phyloP scores from a whole-genome alignment of 306 rosid species.

The Citrullus mucosospermus region DNA sequence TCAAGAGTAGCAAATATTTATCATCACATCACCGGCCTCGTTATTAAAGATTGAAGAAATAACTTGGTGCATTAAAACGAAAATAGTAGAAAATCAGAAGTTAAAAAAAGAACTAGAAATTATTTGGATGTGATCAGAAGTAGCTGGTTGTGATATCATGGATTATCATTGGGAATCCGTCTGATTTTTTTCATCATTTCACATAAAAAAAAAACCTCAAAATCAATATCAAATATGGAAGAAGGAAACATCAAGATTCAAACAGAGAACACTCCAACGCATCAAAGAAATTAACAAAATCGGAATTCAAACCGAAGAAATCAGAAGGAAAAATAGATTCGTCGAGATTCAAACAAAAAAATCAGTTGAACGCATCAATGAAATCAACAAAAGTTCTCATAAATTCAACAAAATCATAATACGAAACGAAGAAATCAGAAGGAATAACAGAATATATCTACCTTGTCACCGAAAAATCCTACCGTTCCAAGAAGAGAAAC shows the following conservation, averaged over 20 bases:
- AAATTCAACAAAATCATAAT: not conserved
- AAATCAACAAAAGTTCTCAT: too few species aligned
- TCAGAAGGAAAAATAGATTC: too few species aligned
- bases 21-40: too few species aligned
- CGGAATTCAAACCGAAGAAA: too few species aligned
- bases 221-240: too few species aligned
- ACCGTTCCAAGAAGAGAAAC: not conserved
- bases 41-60: not conserved
- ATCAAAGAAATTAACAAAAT: too few species aligned
- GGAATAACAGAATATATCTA: not conserved
- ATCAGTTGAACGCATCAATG: too few species aligned
- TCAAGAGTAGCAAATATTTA: too few species aligned
- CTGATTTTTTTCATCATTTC: constrained; percentile 12
- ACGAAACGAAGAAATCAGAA: not conserved
- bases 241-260: too few species aligned
- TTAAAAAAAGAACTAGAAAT: not conserved
- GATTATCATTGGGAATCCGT: constrained; percentile 15
- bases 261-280: too few species aligned
- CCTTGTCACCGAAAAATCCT: not conserved
- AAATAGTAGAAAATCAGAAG: too few species aligned
- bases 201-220: not conserved
- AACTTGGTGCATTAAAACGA: not conserved
- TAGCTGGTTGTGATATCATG: constrained; percentile 13
- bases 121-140: constrained; percentile 8
- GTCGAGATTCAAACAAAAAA: too few species aligned